These are phyloP conservation scores for Chalciporus piperatus DNA, from an alignment of 768 basidiomycete genomes.

Conservation along the genomic window DNA sequence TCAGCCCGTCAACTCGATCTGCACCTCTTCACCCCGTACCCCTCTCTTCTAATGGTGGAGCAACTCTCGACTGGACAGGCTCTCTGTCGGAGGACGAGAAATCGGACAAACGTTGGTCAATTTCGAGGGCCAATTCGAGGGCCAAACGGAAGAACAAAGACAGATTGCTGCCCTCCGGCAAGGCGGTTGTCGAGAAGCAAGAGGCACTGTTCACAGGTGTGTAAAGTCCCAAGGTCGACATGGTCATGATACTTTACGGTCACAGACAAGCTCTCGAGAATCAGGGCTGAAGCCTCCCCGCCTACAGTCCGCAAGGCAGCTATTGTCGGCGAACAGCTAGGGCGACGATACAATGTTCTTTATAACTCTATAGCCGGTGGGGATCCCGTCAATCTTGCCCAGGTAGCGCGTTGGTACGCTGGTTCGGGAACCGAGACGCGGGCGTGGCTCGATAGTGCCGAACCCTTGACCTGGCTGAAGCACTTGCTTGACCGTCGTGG, in stretches of 20 bases:
- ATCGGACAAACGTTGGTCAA: constrained; percentile 61
- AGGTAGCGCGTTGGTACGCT: constrained; percentile 61
- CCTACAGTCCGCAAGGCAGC: constrained; percentile 61
- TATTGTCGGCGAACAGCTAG: constrained; percentile 63
- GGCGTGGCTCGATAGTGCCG: constrained; percentile 56
- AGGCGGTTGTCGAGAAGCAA: constrained; percentile 53
- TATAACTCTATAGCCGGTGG: constrained; percentile 35
- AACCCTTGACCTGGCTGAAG: constrained; percentile 74
- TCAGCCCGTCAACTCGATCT: constrained; percentile 59
- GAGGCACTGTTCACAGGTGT: constrained; percentile 56
- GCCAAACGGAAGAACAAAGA: constrained; percentile 59
- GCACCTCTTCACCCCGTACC: constrained; percentile 62
- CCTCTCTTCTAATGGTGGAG: constrained; percentile 63
- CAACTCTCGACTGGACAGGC: constrained; percentile 75
- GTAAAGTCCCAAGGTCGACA: constrained; percentile 9
- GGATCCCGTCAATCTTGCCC: constrained; percentile 42
- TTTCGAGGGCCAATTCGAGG: constrained; percentile 43
- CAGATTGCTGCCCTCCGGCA: constrained; percentile 39
- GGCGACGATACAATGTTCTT: constrained; percentile 60
- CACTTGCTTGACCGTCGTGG: constrained; percentile 53
- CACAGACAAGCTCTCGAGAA: constrained; percentile 55
- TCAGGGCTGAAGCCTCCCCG: constrained; percentile 48
- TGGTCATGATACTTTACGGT: background rate
- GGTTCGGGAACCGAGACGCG: constrained; percentile 46
- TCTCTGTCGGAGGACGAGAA: constrained; percentile 51